A percentile compares a stretch with the other conserved stretches of the same genome.
Evolutionary conservation across 2,329 filamentous ascomycete species (phyloP).

Genomic region (Xylariaceae sp.): DNA sequence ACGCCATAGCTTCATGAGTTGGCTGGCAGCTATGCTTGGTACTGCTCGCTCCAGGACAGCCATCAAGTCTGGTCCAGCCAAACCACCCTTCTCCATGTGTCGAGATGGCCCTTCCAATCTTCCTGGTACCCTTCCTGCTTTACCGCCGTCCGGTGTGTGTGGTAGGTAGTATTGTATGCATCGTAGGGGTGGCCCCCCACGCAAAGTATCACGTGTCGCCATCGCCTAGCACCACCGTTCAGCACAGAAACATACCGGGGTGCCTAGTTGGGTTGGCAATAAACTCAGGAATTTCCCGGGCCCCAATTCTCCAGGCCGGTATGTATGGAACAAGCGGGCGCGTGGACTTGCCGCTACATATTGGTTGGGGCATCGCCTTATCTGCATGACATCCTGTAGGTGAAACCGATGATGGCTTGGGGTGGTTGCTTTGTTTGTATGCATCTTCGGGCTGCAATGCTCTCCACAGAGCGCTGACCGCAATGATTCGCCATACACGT

Average conservation of each 20-base stretch:
- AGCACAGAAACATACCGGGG: neutral
- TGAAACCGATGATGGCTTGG: conserved; percentile 6
- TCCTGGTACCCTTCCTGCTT: neutral
- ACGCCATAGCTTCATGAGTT: neutral
- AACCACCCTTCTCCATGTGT: neutral
- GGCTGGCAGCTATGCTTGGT: neutral
- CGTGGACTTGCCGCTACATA: conserved; percentile 3
- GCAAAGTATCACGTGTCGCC: conserved; percentile 17
- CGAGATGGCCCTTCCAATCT: neutral
- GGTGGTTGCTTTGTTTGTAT: conserved; percentile 6
- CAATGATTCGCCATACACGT: neutral
- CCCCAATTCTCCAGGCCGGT: neutral
- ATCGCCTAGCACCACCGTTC: neutral
- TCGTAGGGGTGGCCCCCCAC: neutral
- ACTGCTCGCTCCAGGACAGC: neutral
- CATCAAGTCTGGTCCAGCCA: neutral
- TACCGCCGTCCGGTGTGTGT: too few species aligned
- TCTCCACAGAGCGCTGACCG: neutral
- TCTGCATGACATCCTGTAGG: conserved; percentile 18
- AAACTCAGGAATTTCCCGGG: neutral
- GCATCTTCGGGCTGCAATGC: conserved; percentile 1
- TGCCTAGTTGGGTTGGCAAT: neutral
- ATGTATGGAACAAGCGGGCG: neutral
- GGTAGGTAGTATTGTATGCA: neutral
- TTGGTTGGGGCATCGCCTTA: conserved; percentile 14